A percentile compares a stretch with the other conserved stretches of the same genome.
These are phyloP conservation scores for Phytopythium oedochilum DNA, from an alignment of 352 stramenopile genomes.

Conservation along the genomic window DNA sequence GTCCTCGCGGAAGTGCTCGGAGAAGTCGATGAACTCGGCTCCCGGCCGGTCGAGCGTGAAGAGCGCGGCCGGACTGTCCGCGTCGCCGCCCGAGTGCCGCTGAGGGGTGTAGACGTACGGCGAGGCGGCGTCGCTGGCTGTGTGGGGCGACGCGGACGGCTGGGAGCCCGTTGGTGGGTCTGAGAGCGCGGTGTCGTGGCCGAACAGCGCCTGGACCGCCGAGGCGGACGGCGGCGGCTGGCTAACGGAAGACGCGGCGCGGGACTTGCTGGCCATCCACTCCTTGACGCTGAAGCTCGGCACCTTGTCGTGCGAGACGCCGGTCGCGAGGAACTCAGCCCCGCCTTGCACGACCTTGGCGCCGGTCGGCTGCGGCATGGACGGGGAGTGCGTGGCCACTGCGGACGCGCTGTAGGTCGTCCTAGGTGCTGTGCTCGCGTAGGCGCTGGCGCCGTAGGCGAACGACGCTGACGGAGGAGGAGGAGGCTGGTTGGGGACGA, in stretches of 20 bases:
- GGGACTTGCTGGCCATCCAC: constrained; percentile 66
- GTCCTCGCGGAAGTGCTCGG: constrained; percentile 38
- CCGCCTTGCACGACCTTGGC: constrained; percentile 32
- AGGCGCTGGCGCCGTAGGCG: neutral
- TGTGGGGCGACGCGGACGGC: neutral
- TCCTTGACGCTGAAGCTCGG: constrained; percentile 65
- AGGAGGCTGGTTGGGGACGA: neutral
- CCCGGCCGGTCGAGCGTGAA: too few species aligned
- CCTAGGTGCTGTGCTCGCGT: neutral
- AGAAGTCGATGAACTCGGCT: constrained; percentile 46
- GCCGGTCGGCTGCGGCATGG: neutral
- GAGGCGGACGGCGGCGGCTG: constrained; percentile 11
- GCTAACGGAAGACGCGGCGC: constrained; percentile 13
- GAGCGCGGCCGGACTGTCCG: too few species aligned
- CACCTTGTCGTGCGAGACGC: constrained; percentile 67
- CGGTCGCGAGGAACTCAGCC: constrained; percentile 41
- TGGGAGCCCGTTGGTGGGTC: neutral
- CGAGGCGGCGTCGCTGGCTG: neutral
- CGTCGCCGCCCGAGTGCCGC: constrained; percentile 8
- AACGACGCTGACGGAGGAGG: neutral
- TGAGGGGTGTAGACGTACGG: constrained; percentile 27
- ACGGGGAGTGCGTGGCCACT: neutral
- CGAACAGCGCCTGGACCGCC: constrained; percentile 1
- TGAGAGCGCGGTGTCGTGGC: neutral
- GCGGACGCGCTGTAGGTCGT: neutral